phyloP scores from a whole-genome alignment of 2,329 filamentous ascomycete species.

The Curvularia eragrostidis region DNA sequence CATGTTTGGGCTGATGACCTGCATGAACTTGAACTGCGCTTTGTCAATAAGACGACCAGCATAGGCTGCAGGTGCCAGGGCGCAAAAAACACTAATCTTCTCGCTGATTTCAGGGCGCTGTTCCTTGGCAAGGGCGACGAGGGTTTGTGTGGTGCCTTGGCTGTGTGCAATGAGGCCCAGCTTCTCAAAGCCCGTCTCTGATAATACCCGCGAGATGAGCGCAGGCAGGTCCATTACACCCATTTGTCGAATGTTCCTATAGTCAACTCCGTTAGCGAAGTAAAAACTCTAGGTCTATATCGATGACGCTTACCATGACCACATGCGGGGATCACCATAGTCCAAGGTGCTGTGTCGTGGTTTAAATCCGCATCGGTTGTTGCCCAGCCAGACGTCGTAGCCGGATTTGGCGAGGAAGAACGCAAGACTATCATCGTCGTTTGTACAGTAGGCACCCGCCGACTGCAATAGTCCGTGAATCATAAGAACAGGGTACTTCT shows the following conservation, averaged over 20 bases:
- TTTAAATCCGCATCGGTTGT: slow-evolving; percentile 86
- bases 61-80: slow-evolving; percentile 87
- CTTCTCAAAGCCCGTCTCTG: slow-evolving; percentile 82
- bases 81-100: slow-evolving; percentile 87
- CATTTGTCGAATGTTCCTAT: slow-evolving; percentile 92
- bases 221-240: slow-evolving; percentile 87
- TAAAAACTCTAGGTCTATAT: no score
- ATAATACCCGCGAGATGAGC: slow-evolving; percentile 77
- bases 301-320: no score
- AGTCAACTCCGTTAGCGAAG: no score
- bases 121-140: slow-evolving; percentile 87
- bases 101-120: slow-evolving; percentile 84
- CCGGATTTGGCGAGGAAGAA: slow-evolving; percentile 92
- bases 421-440: slow-evolving; percentile 86
- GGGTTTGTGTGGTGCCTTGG: slow-evolving; percentile 87
- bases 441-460: slow-evolving; percentile 85
- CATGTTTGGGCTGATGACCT: slow-evolving; percentile 73
- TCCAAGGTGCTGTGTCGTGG: slow-evolving; percentile 76
- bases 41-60: slow-evolving; percentile 85
- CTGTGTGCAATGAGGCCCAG: slow-evolving; percentile 85
- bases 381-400: slow-evolving; percentile 94
- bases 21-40: slow-evolving; percentile 92
- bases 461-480: slow-evolving; percentile 90
- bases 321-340: slow-evolving; percentile 85
- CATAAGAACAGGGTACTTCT: slow-evolving; percentile 82